Evolutionary conservation across 495 filamentous ascomycete species (phyloP).

Genomic region (Tuber indicum): DNA sequence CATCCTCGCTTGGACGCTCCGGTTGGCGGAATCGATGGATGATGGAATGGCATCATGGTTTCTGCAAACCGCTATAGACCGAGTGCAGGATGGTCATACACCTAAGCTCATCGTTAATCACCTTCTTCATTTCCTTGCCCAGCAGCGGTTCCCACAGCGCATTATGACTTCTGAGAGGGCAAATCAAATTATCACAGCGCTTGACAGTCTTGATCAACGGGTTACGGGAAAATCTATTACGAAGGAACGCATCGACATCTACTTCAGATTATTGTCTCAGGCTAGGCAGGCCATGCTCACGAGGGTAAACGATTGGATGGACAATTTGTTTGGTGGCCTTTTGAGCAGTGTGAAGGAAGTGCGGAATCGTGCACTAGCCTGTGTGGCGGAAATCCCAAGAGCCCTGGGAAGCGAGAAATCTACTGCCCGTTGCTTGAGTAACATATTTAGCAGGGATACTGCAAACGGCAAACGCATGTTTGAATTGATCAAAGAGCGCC

Average conservation of each 20-base stretch:
- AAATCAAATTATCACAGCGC: slow-evolving; percentile 57
- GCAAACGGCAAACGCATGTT: slow-evolving; percentile 56
- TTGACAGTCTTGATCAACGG: slow-evolving; percentile 65
- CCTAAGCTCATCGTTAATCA: slow-evolving; percentile 72
- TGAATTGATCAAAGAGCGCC: slow-evolving; percentile 58
- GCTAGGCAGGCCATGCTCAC: slow-evolving; percentile 58
- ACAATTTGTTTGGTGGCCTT: slow-evolving; percentile 72
- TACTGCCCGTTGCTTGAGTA: slow-evolving; percentile 57
- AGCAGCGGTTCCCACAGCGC: slow-evolving; percentile 67
- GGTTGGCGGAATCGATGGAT: slow-evolving; percentile 57
- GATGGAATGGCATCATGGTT: slow-evolving; percentile 73
- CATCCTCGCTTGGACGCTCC: slow-evolving; percentile 62
- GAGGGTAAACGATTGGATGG: slow-evolving; percentile 62
- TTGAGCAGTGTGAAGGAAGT: slow-evolving; percentile 72
- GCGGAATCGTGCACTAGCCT: slow-evolving; percentile 61
- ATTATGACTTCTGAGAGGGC: slow-evolving; percentile 65
- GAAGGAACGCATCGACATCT: slow-evolving; percentile 65
- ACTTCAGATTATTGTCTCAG: slow-evolving; percentile 65
- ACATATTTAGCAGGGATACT: slow-evolving; percentile 55
- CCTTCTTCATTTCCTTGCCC: slow-evolving; percentile 67
- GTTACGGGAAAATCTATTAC: slow-evolving; percentile 71
- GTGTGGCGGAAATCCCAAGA: slow-evolving; percentile 62
- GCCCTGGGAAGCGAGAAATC: slow-evolving; percentile 58
- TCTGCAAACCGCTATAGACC: slow-evolving; percentile 66
- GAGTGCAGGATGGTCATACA: slow-evolving; percentile 55